Conservation (phyloP, 345 rosid genomes). For the Sapria himalayana region DNA sequence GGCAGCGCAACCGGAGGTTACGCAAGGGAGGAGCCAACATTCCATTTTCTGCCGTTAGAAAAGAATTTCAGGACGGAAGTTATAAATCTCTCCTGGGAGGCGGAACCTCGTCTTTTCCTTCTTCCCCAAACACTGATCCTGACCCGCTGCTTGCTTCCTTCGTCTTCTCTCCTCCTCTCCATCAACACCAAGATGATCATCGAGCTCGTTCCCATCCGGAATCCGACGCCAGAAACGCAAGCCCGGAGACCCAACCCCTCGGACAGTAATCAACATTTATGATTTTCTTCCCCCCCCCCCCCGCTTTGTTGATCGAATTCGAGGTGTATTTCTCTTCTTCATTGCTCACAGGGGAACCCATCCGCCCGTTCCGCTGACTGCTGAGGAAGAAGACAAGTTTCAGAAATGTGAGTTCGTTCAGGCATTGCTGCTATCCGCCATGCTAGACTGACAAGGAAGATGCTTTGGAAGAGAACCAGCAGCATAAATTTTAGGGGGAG, state of each 20-base stretch:
- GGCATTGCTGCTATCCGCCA: slow-evolving; percentile 30
- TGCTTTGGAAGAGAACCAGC: too few species aligned
- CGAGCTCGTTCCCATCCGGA: slow-evolving; percentile 13
- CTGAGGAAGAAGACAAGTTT: slow-evolving; percentile 38
- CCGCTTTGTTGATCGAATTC: too few species aligned
- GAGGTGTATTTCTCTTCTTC: not conserved
- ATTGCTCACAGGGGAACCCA: slow-evolving; percentile 16
- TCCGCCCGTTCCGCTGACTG: slow-evolving; percentile 12
- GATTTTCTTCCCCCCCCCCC: not conserved
- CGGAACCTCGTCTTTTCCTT: slow-evolving; percentile 33
- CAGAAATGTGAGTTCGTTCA: slow-evolving; percentile 26
- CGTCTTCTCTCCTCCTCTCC: slow-evolving; percentile 22
- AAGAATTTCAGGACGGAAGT: slow-evolving; percentile 48
- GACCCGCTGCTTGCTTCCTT: slow-evolving; percentile 60
- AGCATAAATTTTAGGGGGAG: too few species aligned
- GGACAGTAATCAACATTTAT: slow-evolving; percentile 17
- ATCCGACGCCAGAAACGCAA: slow-evolving; percentile 15
- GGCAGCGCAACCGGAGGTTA: slow-evolving; percentile 51
- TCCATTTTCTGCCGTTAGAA: slow-evolving; percentile 37
- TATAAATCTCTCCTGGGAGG: slow-evolving; percentile 40
- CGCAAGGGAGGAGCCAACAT: slow-evolving; percentile 39
- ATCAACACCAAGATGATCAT: slow-evolving; percentile 13
- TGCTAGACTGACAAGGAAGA: slow-evolving; percentile 24
- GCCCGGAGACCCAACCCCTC: slow-evolving; percentile 13
- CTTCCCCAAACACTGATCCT: slow-evolving; percentile 35